phyloP scores from a whole-genome alignment of 495 filamentous ascomycete species.

The Neurospora intermedia region DNA sequence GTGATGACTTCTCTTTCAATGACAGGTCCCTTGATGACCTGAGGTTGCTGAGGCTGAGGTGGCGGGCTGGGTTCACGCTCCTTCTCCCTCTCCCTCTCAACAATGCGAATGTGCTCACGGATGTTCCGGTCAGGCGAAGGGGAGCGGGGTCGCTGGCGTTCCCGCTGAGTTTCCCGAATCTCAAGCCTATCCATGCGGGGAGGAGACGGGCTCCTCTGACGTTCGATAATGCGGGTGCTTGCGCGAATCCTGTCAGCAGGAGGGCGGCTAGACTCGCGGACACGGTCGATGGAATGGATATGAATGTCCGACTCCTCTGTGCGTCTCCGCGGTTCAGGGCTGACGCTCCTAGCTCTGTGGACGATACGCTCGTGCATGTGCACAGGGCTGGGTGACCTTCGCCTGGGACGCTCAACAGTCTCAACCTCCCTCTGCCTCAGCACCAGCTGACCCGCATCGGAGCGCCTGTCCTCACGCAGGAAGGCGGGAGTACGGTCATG shows the following conservation, averaged over 20 bases:
- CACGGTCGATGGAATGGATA: slow-evolving; percentile 15
- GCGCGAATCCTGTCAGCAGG: slow-evolving; percentile 19
- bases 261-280: slow-evolving; percentile 21
- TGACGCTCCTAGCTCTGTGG: slow-evolving; percentile 23
- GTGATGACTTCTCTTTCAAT: slow-evolving; percentile 77
- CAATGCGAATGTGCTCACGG: slow-evolving; percentile 30
- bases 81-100: slow-evolving; percentile 33
- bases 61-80: slow-evolving; percentile 35
- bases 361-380: slow-evolving; percentile 25
- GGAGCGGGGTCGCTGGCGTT: slow-evolving; percentile 26
- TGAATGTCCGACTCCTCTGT: slow-evolving; percentile 20
- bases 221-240: slow-evolving; percentile 13
- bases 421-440: slow-evolving; percentile 36
- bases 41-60: slow-evolving; percentile 40
- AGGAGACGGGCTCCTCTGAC: slow-evolving; percentile 17
- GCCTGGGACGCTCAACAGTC: slow-evolving; percentile 27
- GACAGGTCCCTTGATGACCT: slow-evolving; percentile 51
- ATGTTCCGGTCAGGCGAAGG: slow-evolving; percentile 26
- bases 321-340: slow-evolving; percentile 15
- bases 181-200: slow-evolving; percentile 19
- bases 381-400: slow-evolving; percentile 35
- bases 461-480: slow-evolving; percentile 25
- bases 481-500: slow-evolving; percentile 34
- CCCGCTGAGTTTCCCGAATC: slow-evolving; percentile 32
- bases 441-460: slow-evolving; percentile 30